These are phyloP conservation scores for Ogataea allantospora DNA, from an alignment of 805 yeast species.

Conservation along the genomic window DNA sequence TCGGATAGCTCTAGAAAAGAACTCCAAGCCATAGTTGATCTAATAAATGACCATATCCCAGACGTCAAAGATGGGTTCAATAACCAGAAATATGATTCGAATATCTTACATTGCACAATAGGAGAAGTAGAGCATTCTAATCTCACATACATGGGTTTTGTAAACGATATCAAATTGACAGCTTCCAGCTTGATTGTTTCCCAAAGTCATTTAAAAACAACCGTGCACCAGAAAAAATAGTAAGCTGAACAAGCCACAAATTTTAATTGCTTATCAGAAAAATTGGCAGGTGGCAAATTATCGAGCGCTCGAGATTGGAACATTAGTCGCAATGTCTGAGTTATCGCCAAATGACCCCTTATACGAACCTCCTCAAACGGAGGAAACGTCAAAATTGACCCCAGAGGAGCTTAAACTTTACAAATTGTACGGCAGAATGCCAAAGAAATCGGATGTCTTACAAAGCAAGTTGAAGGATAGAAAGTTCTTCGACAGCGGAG, in stretches of 20 bases:
- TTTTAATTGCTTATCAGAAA: constrained; percentile 4
- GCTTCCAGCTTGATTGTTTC: constrained; percentile 2
- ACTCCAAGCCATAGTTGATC: constrained; percentile 6
- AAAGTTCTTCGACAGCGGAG: constrained; percentile 92
- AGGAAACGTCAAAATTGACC: constrained; percentile 57
- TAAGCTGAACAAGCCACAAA: constrained; percentile 7
- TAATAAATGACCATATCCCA: constrained; percentile 15
- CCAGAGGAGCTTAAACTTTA: constrained; percentile 81
- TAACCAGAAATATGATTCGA: constrained; percentile 7
- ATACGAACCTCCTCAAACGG: constrained; percentile 37
- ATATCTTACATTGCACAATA: constrained; percentile 16
- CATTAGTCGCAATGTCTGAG: constrained; percentile 4
- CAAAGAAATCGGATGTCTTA: constrained; percentile 73
- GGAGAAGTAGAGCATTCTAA: constrained; percentile 8
- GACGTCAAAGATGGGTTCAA: background rate
- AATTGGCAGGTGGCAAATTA: constrained; percentile 12
- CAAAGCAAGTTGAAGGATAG: constrained; percentile 79
- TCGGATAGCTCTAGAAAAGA: background rate
- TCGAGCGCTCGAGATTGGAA: background rate
- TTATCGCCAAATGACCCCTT: constrained; percentile 47
- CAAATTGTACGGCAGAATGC: constrained; percentile 81
- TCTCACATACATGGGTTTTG: background rate
- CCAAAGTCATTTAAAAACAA: constrained; percentile 1
- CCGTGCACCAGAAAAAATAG: constrained; percentile 6
- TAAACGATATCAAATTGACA: background rate